These are phyloP conservation scores for Alternaria triticina DNA, from an alignment of 2,329 filamentous ascomycete species.

Conservation along the genomic window DNA sequence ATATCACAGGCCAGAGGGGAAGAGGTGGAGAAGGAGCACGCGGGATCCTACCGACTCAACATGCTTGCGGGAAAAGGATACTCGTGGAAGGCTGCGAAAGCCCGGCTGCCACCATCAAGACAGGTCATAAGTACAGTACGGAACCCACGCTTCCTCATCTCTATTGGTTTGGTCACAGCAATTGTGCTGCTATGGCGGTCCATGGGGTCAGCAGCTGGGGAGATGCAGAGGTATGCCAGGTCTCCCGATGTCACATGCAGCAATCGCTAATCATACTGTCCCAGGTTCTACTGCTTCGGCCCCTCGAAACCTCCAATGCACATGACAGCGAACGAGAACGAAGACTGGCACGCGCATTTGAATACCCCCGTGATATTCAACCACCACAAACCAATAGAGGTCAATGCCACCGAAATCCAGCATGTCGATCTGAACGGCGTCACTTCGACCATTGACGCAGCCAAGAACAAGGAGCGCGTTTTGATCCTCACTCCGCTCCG, in stretches of 20 bases:
- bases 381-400: constrained; percentile 83
- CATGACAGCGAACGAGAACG: constrained; percentile 90
- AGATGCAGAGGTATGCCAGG: constrained; percentile 82
- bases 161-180: constrained; percentile 72
- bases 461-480: constrained; percentile 82
- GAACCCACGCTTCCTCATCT: constrained; percentile 77
- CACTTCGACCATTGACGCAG: constrained; percentile 78
- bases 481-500: constrained; percentile 92
- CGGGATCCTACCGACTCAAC: constrained; percentile 23
- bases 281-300: constrained; percentile 96
- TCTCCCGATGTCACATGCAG: neutral
- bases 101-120: constrained; percentile 77
- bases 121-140: constrained; percentile 69
- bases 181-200: constrained; percentile 87
- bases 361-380: constrained; percentile 97
- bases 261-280: constrained; percentile 26
- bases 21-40: constrained; percentile 28
- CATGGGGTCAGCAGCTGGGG: constrained; percentile 77
- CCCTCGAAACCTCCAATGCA: constrained; percentile 94
- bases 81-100: constrained; percentile 87
- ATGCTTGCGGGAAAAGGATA: constrained; percentile 94
- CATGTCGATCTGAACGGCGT: constrained; percentile 85
- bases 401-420: constrained; percentile 81
- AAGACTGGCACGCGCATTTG: constrained; percentile 85
- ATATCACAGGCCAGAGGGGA: constrained; percentile 40